phyloP scores from a whole-genome alignment of 257 asterid species.

The Solanum boliviense region DNA sequence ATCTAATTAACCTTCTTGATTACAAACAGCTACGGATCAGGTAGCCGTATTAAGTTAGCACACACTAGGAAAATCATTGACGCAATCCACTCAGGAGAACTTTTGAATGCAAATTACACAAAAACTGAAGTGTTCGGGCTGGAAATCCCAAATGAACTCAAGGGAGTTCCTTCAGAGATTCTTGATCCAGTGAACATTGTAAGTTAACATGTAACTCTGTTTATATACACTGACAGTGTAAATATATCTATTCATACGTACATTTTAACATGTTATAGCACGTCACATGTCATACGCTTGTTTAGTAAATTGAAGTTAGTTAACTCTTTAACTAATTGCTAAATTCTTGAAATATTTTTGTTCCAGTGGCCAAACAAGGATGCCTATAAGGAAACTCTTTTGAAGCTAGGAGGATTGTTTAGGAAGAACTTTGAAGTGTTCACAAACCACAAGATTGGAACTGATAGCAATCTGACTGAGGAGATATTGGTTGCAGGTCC shows the following conservation, averaged over 20 bases:
- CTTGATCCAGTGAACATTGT: constrained; percentile 74
- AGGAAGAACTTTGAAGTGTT: constrained; percentile 75
- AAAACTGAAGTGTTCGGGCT: constrained; percentile 79
- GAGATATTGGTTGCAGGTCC: constrained; percentile 85
- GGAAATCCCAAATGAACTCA: constrained; percentile 68
- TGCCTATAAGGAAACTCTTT: constrained; percentile 47
- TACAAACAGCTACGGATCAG: constrained; percentile 59
- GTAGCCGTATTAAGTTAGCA: constrained; percentile 71
- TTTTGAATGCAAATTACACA: constrained; percentile 43
- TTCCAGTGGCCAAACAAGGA: constrained; percentile 68
- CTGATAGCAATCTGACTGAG: constrained; percentile 47
- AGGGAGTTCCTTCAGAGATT: constrained; percentile 84
- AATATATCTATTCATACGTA: neutral
- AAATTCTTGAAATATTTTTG: neutral
- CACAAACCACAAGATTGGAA: constrained; percentile 51
- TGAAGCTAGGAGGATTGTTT: constrained; percentile 68
- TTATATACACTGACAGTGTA: neutral
- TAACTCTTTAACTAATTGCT: neutral
- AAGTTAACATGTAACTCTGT: constrained; percentile 14
- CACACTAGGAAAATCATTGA: constrained; percentile 85
- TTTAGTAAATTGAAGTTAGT: neutral
- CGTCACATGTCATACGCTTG: neutral
- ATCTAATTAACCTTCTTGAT: neutral
- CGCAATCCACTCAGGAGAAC: constrained; percentile 73
- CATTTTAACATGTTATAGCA: neutral